phyloP scores from a whole-genome alignment of 495 filamentous ascomycete genomes.

The Neurospora sp. region DNA sequence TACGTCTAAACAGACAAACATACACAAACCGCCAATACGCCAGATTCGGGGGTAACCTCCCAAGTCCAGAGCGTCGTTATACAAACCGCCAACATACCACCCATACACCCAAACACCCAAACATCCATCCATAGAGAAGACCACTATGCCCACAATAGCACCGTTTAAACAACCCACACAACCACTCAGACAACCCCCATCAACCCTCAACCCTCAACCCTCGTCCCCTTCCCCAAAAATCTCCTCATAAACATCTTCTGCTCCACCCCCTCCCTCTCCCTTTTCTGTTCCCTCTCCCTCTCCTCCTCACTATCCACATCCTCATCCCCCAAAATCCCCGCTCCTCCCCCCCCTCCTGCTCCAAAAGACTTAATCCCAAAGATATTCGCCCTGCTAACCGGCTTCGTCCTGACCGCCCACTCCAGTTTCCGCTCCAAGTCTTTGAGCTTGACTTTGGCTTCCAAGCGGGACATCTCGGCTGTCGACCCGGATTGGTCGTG shows the following conservation, averaged over 20 bases:
- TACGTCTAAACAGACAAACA: background rate
- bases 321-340: slow-evolving; percentile 1
- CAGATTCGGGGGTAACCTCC: background rate
- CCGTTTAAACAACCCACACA: background rate
- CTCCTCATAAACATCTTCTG: slow-evolving; percentile 36
- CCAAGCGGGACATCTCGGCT: slow-evolving; percentile 56
- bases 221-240: slow-evolving; percentile 25
- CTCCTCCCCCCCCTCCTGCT: background rate
- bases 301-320: slow-evolving; percentile 18
- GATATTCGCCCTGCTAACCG: slow-evolving; percentile 44
- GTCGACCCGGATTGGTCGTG: slow-evolving; percentile 53
- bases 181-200: background rate
- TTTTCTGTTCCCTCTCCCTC: background rate
- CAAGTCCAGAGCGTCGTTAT: background rate
- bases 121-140: background rate
- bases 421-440: slow-evolving; percentile 58
- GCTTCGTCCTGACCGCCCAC: slow-evolving; percentile 58
- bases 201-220: background rate
- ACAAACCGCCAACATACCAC: background rate
- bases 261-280: slow-evolving; percentile 4
- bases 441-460: slow-evolving; percentile 65
- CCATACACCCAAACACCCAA: background rate
- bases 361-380: slow-evolving; percentile 31
- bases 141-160: background rate
- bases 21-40: background rate